These are phyloP conservation scores for Ceratocystis destructans DNA, from an alignment of 2,329 filamentous ascomycete genomes.

Conservation along the genomic window DNA sequence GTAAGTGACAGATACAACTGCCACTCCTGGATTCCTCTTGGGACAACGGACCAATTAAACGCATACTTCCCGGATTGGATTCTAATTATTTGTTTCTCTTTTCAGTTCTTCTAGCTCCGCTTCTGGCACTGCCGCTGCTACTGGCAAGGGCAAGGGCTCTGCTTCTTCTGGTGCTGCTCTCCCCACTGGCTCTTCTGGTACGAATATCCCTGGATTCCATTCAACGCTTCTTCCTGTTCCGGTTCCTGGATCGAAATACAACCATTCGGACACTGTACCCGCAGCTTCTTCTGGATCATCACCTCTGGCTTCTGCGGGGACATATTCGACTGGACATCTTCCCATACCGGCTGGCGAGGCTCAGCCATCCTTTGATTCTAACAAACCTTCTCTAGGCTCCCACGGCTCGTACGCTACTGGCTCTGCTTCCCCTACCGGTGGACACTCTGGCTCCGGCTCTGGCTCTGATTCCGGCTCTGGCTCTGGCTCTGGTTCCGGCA, in stretches of 20 bases:
- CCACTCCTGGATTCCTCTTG: constrained; percentile 6
- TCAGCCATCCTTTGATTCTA: constrained; percentile 2
- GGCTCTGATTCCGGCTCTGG: constrained; percentile 2
- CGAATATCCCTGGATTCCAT: background rate
- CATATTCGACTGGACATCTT: background rate
- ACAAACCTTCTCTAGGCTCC: constrained; percentile 9
- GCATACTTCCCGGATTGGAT: background rate
- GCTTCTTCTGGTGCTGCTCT: constrained; percentile 8
- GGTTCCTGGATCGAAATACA: background rate
- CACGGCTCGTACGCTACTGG: constrained; percentile 6
- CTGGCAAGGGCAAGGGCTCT: background rate
- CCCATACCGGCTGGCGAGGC: constrained; percentile 14
- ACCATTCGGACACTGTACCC: constrained; percentile 1
- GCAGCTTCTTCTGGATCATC: background rate
- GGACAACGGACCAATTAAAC: too few relatives aligned
- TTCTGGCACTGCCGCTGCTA: background rate
- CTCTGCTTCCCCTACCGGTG: constrained; percentile 8
- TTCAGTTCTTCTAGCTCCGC: constrained; percentile 8
- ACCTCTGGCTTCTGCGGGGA: background rate
- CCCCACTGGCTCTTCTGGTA: constrained; percentile 14
- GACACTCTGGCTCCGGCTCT: constrained; percentile 1
- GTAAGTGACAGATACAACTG: constrained; percentile 13
- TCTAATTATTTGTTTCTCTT: constrained; percentile 6
- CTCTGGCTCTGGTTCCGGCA: constrained; percentile 1
- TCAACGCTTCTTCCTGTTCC: background rate